Conservation (phyloP, 176 grass and related monocot genomes). For the Thalia dealbata region DNA sequence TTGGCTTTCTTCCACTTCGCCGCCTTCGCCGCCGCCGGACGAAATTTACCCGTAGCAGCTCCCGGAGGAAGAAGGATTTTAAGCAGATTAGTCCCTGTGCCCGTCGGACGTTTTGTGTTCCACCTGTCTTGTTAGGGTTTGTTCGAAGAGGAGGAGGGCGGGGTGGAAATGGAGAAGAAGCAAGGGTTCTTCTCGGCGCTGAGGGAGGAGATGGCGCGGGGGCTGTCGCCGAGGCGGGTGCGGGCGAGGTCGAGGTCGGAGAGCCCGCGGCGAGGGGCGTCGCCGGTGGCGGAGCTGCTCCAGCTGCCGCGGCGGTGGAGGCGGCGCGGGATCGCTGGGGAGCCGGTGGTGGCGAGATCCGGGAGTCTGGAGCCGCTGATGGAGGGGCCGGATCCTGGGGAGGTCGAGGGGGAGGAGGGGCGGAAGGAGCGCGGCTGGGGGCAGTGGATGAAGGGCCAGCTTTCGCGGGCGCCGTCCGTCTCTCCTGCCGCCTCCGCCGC, state of each 20-base stretch:
- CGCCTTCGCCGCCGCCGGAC: no score
- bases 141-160: background rate
- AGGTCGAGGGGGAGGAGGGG: background rate
- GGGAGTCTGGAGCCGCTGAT: slow-evolving; percentile 14
- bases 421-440: slow-evolving; percentile 7
- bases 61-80: background rate
- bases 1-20: background rate
- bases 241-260: slow-evolving; percentile 14
- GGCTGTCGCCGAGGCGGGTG: background rate
- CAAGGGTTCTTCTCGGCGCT: slow-evolving; percentile 13
- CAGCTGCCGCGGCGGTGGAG: slow-evolving; percentile 9
- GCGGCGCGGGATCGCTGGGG: slow-evolving; percentile 1
- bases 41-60: background rate
- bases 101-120: background rate
- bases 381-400: slow-evolving; percentile 14
- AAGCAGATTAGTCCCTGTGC: background rate
- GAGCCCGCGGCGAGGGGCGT: background rate
- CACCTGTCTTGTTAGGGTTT: background rate
- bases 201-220: slow-evolving; percentile 13
- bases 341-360: slow-evolving; percentile 8
- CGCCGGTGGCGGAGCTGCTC: slow-evolving; percentile 13
- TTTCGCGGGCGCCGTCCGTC: slow-evolving; percentile 3
- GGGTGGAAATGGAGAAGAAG: slow-evolving; percentile 1
- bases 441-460: slow-evolving; percentile 11
- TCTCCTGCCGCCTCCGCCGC: background rate